Evolutionary conservation across 345 rosid species (phyloP).

Genomic region (Eucalyptus dawsonii): DNA sequence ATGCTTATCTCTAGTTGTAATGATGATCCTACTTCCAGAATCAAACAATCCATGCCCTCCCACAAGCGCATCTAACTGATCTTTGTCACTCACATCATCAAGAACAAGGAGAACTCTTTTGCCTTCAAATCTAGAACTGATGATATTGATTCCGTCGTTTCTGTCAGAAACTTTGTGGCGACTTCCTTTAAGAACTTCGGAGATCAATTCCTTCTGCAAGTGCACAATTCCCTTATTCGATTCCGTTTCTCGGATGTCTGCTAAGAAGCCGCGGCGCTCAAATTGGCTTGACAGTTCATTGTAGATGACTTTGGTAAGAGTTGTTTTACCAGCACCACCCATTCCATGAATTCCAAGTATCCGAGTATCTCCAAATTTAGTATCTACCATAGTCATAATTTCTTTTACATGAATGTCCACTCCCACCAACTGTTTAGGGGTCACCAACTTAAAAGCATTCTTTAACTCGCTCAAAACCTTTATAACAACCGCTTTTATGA

Average conservation of each 20-base stretch:
- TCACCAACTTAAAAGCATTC: too few relatives aligned
- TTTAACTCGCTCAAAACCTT: too few relatives aligned
- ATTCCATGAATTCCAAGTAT: too few relatives aligned
- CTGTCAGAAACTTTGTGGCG: neutral
- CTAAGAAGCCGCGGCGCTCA: neutral
- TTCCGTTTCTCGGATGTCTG: neutral
- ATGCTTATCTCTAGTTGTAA: neutral
- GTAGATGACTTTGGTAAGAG: too few relatives aligned
- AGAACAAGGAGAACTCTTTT: neutral
- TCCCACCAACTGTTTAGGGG: too few relatives aligned
- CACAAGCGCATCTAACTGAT: neutral
- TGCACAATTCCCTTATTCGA: neutral
- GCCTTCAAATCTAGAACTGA: neutral
- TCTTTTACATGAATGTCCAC: too few relatives aligned
- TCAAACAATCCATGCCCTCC: neutral
- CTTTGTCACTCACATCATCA: neutral
- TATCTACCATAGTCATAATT: too few relatives aligned
- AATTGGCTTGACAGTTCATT: neutral
- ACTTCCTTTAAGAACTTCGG: neutral
- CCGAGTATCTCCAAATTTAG: too few relatives aligned
- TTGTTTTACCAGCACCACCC: too few relatives aligned
- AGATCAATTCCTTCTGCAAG: neutral
- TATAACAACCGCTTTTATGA: too few relatives aligned
- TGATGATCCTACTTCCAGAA: neutral
- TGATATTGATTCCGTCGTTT: neutral